These are phyloP conservation scores for Brasenia schreberi DNA, from an alignment of 164 flowering plant genomes.

Conservation along the genomic window DNA sequence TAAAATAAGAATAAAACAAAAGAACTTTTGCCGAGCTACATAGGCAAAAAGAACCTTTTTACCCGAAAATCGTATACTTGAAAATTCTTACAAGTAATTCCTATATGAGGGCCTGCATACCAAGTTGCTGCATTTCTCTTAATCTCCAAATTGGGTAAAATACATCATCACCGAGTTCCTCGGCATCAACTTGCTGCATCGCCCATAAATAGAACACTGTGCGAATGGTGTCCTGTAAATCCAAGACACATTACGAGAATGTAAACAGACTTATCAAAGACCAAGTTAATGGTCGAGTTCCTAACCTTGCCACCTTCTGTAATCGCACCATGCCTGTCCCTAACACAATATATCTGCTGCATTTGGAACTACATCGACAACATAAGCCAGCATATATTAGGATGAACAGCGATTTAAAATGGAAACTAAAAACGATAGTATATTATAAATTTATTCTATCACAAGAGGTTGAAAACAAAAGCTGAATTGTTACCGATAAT, in stretches of 20 bases:
- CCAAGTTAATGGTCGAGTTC: neutral
- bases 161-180: slow-evolving; percentile 71
- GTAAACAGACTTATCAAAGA: neutral
- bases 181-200: slow-evolving; percentile 67
- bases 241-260: neutral
- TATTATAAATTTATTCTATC: no score
- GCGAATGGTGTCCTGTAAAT: slow-evolving; percentile 72
- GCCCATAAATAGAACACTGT: slow-evolving; percentile 87
- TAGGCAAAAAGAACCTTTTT: neutral
- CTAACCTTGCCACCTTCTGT: slow-evolving; percentile 86
- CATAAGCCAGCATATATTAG: neutral
- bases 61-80: neutral
- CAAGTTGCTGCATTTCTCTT: slow-evolving; percentile 76
- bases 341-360: slow-evolving; percentile 83
- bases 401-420: neutral
- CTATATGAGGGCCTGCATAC: slow-evolving; percentile 72
- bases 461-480: neutral
- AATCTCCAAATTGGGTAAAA: slow-evolving; percentile 71
- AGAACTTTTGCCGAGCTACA: neutral
- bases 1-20: neutral
- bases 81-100: neutral
- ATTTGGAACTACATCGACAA: slow-evolving; percentile 62
- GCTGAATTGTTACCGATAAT: slow-evolving; percentile 39
- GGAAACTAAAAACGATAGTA: neutral
- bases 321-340: slow-evolving; percentile 60